Evolutionary conservation across 2,329 filamentous ascomycete species (phyloP).

Genomic region (Pseudopyricularia cyperi): DNA sequence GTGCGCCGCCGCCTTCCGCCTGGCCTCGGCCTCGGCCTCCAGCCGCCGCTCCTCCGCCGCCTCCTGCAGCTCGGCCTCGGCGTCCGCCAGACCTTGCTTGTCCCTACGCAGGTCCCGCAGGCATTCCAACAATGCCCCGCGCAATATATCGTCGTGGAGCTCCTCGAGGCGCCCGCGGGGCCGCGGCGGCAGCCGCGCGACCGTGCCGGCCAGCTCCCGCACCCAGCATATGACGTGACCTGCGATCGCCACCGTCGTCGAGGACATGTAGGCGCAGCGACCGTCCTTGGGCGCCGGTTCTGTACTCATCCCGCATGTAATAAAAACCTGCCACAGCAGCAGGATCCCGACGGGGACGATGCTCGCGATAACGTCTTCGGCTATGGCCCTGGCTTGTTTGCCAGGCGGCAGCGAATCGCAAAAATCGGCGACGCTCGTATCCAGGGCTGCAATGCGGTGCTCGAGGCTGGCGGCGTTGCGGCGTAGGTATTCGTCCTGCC

Average conservation of each 20-base stretch:
- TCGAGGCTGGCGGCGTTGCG: not conserved
- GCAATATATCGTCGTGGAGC: not conserved
- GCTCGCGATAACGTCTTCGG: not conserved
- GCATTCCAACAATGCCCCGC: not conserved
- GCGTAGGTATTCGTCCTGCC: not conserved
- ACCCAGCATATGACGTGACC: not conserved
- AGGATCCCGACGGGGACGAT: not conserved
- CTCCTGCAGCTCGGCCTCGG: not conserved
- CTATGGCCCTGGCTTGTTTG: not conserved
- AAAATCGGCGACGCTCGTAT: not conserved
- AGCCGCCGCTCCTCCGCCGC: not conserved
- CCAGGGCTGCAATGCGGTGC: not conserved
- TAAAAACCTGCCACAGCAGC: not conserved
- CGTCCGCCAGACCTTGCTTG: not conserved
- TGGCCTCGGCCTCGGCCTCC: not conserved
- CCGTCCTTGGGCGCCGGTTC: not conserved
- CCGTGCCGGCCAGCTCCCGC: not conserved
- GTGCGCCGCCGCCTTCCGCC: not conserved
- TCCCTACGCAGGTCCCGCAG: not conserved
- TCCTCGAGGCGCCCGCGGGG: not conserved
- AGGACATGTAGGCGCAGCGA: not conserved
- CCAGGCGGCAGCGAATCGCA: not conserved
- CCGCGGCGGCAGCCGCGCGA: not conserved
- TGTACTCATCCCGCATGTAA: not conserved
- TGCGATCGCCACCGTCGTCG: not conserved